These are phyloP conservation scores for Phaeoacremonium minimum DNA, from an alignment of 2,329 filamentous ascomycete species.

Conservation along the genomic window DNA sequence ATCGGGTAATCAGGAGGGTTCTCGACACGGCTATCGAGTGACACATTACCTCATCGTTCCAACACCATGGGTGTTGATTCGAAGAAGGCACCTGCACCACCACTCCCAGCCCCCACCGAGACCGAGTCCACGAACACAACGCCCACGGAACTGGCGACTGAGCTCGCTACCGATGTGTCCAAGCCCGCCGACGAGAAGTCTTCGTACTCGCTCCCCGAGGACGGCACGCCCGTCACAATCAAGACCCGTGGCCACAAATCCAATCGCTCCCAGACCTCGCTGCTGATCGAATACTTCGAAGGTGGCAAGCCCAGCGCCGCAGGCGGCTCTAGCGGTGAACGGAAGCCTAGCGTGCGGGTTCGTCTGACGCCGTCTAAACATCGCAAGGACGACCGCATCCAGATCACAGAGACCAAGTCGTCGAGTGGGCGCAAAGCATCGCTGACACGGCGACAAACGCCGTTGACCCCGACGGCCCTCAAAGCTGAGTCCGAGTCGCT, in stretches of 20 bases:
- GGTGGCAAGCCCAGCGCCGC: constrained; percentile 57
- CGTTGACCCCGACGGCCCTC: constrained; percentile 32
- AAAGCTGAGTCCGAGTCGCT: constrained; percentile 34
- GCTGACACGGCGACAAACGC: constrained; percentile 48
- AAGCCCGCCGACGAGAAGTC: constrained; percentile 65
- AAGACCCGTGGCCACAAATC: constrained; percentile 63
- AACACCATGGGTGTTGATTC: constrained; percentile 51
- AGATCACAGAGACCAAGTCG: constrained; percentile 78
- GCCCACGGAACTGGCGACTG: constrained; percentile 57
- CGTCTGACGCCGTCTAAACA: constrained; percentile 76
- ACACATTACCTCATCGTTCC: constrained; percentile 11
- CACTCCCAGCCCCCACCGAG: constrained; percentile 76
- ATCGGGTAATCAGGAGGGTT: constrained; percentile 7
- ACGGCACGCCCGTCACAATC: constrained; percentile 90
- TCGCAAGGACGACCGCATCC: constrained; percentile 69
- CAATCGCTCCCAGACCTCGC: constrained; percentile 75
- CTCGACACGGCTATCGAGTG: constrained; percentile 8
- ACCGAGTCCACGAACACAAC: constrained; percentile 65
- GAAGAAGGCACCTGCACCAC: constrained; percentile 56
- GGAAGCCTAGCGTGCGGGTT: constrained; percentile 76
- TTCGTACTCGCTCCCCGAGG: constrained; percentile 75
- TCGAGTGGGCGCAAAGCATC: constrained; percentile 59
- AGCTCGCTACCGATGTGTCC: constrained; percentile 65
- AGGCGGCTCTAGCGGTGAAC: constrained; percentile 50
- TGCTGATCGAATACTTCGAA: constrained; percentile 95